These are phyloP conservation scores for Lavandula angustifolia DNA, from an alignment of 257 asterid genomes.

Conservation along the genomic window DNA sequence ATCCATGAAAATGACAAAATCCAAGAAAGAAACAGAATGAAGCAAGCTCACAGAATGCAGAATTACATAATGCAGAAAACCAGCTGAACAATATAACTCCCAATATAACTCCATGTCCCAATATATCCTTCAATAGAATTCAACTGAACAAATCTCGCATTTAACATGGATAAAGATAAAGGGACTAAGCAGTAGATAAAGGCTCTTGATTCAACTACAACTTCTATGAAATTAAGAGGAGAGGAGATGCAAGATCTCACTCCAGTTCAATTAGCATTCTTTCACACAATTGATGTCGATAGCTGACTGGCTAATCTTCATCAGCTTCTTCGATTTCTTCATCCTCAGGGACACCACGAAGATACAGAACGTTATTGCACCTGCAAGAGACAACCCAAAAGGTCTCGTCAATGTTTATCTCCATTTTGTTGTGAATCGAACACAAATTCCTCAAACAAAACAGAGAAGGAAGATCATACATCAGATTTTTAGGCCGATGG, in stretches of 20 bases:
- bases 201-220: no score
- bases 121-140: conserved; percentile 9
- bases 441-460: no score
- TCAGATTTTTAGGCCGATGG: no score
- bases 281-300: conserved; percentile 15
- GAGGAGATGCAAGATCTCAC: conserved; percentile 10
- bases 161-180: conserved; percentile 19
- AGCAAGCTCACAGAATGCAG: no score
- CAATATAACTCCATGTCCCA: no score
- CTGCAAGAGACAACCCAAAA: conserved; percentile 39
- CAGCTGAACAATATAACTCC: no score
- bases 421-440: no score
- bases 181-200: neutral
- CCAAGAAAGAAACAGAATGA: no score
- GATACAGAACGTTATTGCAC: conserved; percentile 88
- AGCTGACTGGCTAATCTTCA: conserved; percentile 42
- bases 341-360: conserved; percentile 86
- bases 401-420: neutral
- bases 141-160: neutral
- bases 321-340: conserved; percentile 84
- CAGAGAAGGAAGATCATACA: no score
- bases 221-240: neutral
- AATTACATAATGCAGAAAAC: no score
- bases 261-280: conserved; percentile 15
- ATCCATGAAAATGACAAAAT: no score